A percentile compares a stretch with the other conserved stretches of the same genome.
These are phyloP conservation scores for Dendrocalamus latiflorus DNA, from an alignment of 202 grass and related monocot genomes.

Conservation along the genomic window DNA sequence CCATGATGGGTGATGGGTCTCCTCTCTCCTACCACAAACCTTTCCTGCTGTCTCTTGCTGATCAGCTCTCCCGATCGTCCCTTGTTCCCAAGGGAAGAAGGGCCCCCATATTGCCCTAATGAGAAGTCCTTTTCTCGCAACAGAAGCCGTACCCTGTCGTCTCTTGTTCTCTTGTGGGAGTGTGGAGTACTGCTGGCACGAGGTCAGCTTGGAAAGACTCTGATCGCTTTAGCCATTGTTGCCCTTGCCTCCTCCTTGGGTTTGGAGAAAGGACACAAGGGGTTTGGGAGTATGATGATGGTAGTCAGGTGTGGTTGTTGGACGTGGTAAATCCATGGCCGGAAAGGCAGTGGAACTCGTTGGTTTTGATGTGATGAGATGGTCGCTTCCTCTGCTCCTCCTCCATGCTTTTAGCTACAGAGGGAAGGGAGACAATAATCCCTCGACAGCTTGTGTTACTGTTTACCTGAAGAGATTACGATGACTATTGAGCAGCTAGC, in stretches of 20 bases:
- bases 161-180: slow-evolving; percentile 16
- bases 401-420: no score
- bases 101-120: not conserved
- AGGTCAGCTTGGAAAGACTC: slow-evolving; percentile 10
- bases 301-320: not conserved
- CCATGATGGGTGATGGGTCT: not conserved
- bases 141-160: not conserved
- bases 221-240: slow-evolving; percentile 6
- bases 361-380: not conserved
- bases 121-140: not conserved
- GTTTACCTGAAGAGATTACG: no score
- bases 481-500: no score
- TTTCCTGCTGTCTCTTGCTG: not conserved
- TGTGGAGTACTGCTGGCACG: not conserved
- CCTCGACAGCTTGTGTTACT: no score
- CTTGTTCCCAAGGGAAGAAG: slow-evolving; percentile 2
- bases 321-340: not conserved
- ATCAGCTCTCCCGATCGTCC: not conserved
- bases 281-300: not conserved
- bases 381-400: no score
- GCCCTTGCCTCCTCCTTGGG: not conserved
- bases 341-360: not conserved
- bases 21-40: not conserved
- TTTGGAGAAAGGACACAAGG: not conserved
- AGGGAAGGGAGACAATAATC: no score